Conservation (phyloP, 768 basidiomycete genomes). For the Podaxis sp. region DNA sequence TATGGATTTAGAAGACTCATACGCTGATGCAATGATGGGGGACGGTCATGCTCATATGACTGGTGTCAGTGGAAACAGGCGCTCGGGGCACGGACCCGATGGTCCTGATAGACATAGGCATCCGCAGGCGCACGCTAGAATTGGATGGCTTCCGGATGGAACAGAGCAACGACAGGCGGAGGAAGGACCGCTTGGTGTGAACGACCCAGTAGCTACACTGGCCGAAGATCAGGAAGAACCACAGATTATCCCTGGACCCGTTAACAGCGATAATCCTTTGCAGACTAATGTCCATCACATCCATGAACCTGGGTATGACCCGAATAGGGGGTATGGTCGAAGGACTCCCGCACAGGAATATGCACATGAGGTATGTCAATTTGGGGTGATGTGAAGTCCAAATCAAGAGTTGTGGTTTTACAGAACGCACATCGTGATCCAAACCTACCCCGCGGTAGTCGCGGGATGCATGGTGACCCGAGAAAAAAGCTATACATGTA, state of each 20-base stretch:
- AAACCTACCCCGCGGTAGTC: neutral
- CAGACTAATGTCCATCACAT: slow-evolving; percentile 3
- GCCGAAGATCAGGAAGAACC: slow-evolving; percentile 2
- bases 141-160: slow-evolving; percentile 3
- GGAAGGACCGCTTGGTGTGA: neutral
- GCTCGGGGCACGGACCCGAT: slow-evolving; percentile 8
- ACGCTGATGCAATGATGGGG: slow-evolving; percentile 1
- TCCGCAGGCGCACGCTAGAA: neutral
- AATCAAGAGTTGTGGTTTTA: neutral
- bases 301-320: slow-evolving; percentile 3
- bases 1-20: slow-evolving; percentile 9
- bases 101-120: neutral
- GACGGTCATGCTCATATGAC: neutral
- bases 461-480: neutral
- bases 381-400: neutral
- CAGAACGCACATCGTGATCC: slow-evolving; percentile 3
- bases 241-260: slow-evolving; percentile 5
- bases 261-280: slow-evolving; percentile 9
- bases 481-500: slow-evolving; percentile 11
- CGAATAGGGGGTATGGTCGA: neutral
- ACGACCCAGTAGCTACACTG: slow-evolving; percentile 1
- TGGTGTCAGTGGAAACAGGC: slow-evolving; percentile 10
- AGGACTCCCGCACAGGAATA: neutral
- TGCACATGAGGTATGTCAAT: neutral
- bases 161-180: neutral